Evolutionary conservation across 306 rosid species (phyloP).

Genomic region (Gillenia trifoliata): DNA sequence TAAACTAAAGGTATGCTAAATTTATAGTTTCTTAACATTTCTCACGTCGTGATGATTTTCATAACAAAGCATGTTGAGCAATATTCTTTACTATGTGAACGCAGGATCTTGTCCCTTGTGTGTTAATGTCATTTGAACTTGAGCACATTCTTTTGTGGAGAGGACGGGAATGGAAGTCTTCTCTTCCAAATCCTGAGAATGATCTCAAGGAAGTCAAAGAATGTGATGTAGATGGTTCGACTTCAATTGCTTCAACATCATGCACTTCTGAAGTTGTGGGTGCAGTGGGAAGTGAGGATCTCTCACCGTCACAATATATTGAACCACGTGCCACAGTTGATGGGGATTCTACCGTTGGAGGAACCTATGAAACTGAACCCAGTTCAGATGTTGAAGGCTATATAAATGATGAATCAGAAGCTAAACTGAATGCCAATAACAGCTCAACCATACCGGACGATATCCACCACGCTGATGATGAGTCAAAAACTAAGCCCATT

Average conservation of each 20-base stretch:
- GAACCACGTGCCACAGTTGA: conserved; percentile 19
- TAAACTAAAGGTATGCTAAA: conserved; percentile 65
- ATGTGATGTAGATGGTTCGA: conserved; percentile 17
- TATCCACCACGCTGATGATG: conserved; percentile 17
- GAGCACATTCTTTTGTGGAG: conserved; percentile 94
- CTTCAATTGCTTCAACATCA: conserved; percentile 11
- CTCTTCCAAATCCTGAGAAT: conserved; percentile 34
- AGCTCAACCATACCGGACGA: conserved; percentile 10
- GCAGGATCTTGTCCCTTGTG: conserved; percentile 98
- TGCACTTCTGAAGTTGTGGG: conserved; percentile 16
- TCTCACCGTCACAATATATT: conserved; percentile 15
- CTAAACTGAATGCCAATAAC: not conserved
- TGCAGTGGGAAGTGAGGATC: conserved; percentile 24
- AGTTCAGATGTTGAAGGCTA: conserved; percentile 15
- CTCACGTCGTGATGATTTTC: not conserved
- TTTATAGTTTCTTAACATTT: conserved; percentile 1
- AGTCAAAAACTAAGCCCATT: conserved; percentile 13
- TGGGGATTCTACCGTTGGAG: conserved; percentile 24
- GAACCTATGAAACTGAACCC: conserved; percentile 21
- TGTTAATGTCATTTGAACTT: conserved; percentile 64
- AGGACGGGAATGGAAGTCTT: conserved; percentile 69
- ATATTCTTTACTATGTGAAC: conserved; percentile 3
- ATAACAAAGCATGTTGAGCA: not conserved
- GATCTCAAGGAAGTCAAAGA: conserved; percentile 24
- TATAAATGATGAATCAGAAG: conserved; percentile 21